Evolutionary conservation across 73 alveolate species (phyloP), one percentile per base, ranked within the genome.

Genomic region (Breviolum minutum): DNA sequence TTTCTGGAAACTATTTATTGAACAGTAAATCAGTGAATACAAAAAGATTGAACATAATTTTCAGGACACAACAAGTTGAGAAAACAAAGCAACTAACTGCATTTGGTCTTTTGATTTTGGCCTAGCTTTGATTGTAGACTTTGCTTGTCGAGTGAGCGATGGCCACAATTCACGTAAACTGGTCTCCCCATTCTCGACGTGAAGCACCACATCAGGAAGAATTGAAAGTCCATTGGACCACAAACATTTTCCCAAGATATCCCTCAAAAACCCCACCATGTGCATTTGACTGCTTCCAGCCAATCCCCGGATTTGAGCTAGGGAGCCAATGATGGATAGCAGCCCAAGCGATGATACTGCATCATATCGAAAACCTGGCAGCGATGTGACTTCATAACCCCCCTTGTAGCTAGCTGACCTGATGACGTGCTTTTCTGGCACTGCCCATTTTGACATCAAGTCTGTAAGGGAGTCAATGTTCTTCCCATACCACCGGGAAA

Each of bases 291-390:
- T 20, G 26, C 29, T 3, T 27, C 60, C 74, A 11, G 73, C 83
- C 19, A 89, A 73, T 29, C 86, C 87, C 5, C 96, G 85, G 5
- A 70, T 62, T 48, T 89, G 96, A 62, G 87, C 96, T 27, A 89
- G 77, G 30, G 48, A 0, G 26, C 87, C 96, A 16, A 89, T 11
- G 9, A 89, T 40, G 63, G 14, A n/a, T 16, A 29, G 29, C 19
- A 70, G 26, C 24, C 96, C 96, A n/a, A 63, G 63, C 1, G 87
- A 19, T 24, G 96, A 20, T 71, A 73, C 26, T 11, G 87, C 71
- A 24, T 89, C 96, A 19, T 89, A 70, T n/a, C 62, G 69, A 48
- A 89, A 62, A 3, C 96, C 96, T 1, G 96, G 87, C 29, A 20
- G 24, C 9, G 22, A 8, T 6, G 62, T 7, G 5, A 61, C 86